These are phyloP conservation scores for Penicillium oxalicum DNA, from an alignment of 2,329 filamentous ascomycete species.

Conservation along the genomic window DNA sequence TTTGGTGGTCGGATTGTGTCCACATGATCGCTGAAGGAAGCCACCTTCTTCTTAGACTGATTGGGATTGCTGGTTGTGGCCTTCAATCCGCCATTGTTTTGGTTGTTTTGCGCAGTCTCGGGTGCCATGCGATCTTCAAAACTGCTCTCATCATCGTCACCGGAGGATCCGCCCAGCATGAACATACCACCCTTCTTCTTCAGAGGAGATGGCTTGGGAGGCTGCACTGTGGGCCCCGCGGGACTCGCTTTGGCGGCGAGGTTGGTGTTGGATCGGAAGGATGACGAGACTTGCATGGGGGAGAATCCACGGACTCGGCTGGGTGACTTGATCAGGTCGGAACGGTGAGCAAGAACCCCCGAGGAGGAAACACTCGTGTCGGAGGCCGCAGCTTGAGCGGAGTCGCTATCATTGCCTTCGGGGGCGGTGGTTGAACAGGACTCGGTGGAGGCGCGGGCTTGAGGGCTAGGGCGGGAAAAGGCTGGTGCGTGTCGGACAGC, in stretches of 20 bases:
- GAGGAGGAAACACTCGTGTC: slow-evolving; percentile 58
- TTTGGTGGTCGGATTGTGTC: slow-evolving; percentile 60
- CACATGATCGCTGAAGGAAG: slow-evolving; percentile 75
- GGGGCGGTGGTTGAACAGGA: slow-evolving; percentile 55
- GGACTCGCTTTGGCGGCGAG: slow-evolving; percentile 46
- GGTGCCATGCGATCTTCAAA: slow-evolving; percentile 56
- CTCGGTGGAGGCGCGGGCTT: slow-evolving; percentile 46
- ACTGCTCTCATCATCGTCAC: slow-evolving; percentile 75
- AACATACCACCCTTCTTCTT: slow-evolving; percentile 66
- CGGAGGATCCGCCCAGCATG: slow-evolving; percentile 75
- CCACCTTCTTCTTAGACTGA: slow-evolving; percentile 69
- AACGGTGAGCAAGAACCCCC: slow-evolving; percentile 33
- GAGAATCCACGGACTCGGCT: slow-evolving; percentile 84
- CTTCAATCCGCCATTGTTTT: slow-evolving; percentile 48
- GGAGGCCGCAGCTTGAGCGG: slow-evolving; percentile 41
- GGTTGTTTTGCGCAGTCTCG: slow-evolving; percentile 48
- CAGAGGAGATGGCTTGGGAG: slow-evolving; percentile 46
- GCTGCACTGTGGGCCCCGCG: slow-evolving; percentile 59
- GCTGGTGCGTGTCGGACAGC: slow-evolving; percentile 29
- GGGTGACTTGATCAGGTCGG: slow-evolving; percentile 52
- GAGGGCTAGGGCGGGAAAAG: slow-evolving; percentile 21
- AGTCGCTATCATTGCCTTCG: slow-evolving; percentile 42
- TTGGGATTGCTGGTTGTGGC: slow-evolving; percentile 26
- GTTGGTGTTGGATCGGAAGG: slow-evolving; percentile 57
- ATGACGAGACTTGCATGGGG: slow-evolving; percentile 65